Evolutionary conservation across 2,329 filamentous ascomycete species (phyloP), one percentile per base, ranked within the genome.

Genomic region (Fusarium haematococcum): DNA sequence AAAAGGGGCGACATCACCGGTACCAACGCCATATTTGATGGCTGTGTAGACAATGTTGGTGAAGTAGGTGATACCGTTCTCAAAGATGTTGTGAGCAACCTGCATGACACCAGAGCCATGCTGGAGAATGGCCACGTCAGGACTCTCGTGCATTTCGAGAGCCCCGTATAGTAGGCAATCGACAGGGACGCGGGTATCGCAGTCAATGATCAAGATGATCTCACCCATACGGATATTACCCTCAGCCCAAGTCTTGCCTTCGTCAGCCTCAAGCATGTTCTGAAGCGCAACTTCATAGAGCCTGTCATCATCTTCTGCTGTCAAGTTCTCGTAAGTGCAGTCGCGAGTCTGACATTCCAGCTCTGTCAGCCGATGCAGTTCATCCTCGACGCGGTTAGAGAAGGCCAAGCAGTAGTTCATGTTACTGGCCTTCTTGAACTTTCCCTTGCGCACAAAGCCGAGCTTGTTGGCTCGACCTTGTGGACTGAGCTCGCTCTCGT

Each of bases 81-180:
- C 93, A 76, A 95, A 95, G 82, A 91, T 93, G 63, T 88, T 91
- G 76, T 90, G 85, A 2, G 91, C 89, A 11, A 95, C 91, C 75
- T 95, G 91, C 92, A 95, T 95, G 69, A 95, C 92, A 30, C 92
- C 92, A 7, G 92, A 93, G 0, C 89, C 88, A 82, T 92, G 93
- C 79, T 94, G 92, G 67, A 94, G 86, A 76, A 94, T 93, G 20
- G 89, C 92, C 1, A 93, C 91, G 75, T 94, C 89, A 0, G 91
- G 92, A 16, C 88, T 91, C 72, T 89, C 86, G 73, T 92, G 90
- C 91, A 94, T 93, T 80, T 94, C 92, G 18, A 88, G 89, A 20
- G 90, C 91, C n/a, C 90, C 91, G 72, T 93, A 91, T 10, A 94
- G 84, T 14, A 94, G 85, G 72, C 91, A 94, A 75, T 94, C 91